Conservation (phyloP, 768 basidiomycete genomes). For the Ramaria rubella region DNA sequence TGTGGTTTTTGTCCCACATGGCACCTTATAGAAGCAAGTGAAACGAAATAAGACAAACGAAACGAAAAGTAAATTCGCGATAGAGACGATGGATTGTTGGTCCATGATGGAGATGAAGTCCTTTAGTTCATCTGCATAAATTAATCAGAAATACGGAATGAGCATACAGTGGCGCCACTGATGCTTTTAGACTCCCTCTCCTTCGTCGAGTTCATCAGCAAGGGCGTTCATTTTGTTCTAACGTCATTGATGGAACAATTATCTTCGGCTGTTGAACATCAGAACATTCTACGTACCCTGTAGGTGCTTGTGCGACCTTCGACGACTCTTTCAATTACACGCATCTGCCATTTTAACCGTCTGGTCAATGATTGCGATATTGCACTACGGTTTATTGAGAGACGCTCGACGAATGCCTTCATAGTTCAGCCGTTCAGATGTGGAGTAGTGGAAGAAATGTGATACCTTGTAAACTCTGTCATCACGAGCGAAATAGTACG, state of each 20-base stretch:
- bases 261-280: neutral
- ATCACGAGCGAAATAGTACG: conserved; percentile 93
- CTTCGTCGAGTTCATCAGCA: conserved; percentile 56
- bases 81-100: neutral
- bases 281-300: conserved; percentile 39
- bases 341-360: conserved; percentile 65
- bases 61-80: neutral
- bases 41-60: neutral
- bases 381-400: conserved; percentile 27
- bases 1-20: conserved; percentile 51
- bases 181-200: conserved; percentile 39
- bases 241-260: conserved; percentile 10
- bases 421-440: conserved; percentile 17
- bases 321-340: conserved; percentile 53
- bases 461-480: conserved; percentile 62
- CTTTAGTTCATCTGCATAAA: neutral
- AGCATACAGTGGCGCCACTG: neutral
- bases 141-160: neutral
- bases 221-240: conserved; percentile 63
- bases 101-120: no score
- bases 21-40: conserved; percentile 73
- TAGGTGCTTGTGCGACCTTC: conserved; percentile 63
- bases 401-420: conserved; percentile 37
- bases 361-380: conserved; percentile 46
- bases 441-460: neutral